phyloP scores from a whole-genome alignment of 768 basidiomycete species.

The Daedaleopsis nitida region DNA sequence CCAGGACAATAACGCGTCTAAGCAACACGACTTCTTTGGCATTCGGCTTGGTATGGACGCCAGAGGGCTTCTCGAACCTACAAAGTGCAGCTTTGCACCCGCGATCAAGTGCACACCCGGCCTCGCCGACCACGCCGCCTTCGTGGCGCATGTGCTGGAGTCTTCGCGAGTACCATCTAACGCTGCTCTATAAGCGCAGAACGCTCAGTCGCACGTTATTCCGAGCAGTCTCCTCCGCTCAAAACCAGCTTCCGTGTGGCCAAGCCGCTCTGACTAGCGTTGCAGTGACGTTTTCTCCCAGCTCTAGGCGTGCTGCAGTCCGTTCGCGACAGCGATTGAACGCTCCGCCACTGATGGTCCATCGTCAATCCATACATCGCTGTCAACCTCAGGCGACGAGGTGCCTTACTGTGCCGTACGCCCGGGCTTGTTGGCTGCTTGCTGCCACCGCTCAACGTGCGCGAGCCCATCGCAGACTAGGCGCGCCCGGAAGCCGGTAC shows the following conservation, averaged over 20 bases:
- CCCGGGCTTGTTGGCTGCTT: neutral
- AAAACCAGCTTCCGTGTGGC: neutral
- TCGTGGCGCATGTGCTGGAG: neutral
- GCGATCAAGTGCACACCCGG: neutral
- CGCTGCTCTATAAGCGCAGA: neutral
- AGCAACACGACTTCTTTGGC: neutral
- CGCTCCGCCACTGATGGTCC: neutral
- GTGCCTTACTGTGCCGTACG: neutral
- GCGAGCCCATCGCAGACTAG: neutral
- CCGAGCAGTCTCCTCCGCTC: neutral
- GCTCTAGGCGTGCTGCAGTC: neutral
- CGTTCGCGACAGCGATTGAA: neutral
- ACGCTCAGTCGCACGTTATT: neutral
- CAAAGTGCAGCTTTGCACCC: neutral
- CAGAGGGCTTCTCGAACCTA: neutral
- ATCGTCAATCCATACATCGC: neutral
- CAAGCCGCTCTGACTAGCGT: neutral
- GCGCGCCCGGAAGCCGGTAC: too few species aligned
- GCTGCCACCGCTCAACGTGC: neutral
- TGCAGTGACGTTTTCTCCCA: neutral
- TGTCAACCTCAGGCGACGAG: neutral
- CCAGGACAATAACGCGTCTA: too few species aligned
- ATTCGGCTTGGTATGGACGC: neutral
- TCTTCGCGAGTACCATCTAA: neutral
- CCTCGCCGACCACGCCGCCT: neutral